Evolutionary conservation across 2,329 filamentous ascomycete species (phyloP), one percentile per base, ranked within the genome.

Genomic region (Apiospora rasikravindrae): DNA sequence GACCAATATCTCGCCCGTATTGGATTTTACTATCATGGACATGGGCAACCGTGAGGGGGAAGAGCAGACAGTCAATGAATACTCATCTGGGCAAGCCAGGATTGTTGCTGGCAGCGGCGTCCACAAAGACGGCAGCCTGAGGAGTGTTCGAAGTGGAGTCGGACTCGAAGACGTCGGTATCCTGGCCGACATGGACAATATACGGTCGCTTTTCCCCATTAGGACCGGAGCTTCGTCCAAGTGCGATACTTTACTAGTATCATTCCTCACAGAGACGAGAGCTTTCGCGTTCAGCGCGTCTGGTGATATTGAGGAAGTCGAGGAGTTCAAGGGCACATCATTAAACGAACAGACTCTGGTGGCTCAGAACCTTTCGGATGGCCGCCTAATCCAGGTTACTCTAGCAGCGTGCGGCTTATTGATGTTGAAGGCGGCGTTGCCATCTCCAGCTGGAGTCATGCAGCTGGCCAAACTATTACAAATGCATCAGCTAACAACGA

Each of bases 1-100:
- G 71, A 85, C 89, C 4, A 99, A 98, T 78, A 94, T 98, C 77
- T 95, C 93, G 0, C 96, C 96, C 0, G 93, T 99, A 57, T 84
- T 98, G 51, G 96, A 99, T 80, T 98, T 99, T 77, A 92, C 93
- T 0, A 90, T 99, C 22, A 98, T 98, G 94, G 96, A 98, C 78
- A 93, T 98, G 87, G 96, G 95, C 0, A 95, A 94, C 76, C 88
- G 94, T 71, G 92, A 94, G 73, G 92, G 92, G 29, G 93, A 96
- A 74, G 90, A 88, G 11, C 91, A 94, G 72, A 82, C 86, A 24
- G 93, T 92, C 3, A 97, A 96, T 77, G 94, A 96, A 74, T 99
- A 98, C 78, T 97, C 95, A 0, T 98, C 96, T 0, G 96, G 96
- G 0, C 96, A 99, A 82, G 95, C 96, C 66, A 90, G 95, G 51